Base-by-base conservation (phyloP, 768 basidiomycete species). In the Rhizopogon vinicolor region DNA sequence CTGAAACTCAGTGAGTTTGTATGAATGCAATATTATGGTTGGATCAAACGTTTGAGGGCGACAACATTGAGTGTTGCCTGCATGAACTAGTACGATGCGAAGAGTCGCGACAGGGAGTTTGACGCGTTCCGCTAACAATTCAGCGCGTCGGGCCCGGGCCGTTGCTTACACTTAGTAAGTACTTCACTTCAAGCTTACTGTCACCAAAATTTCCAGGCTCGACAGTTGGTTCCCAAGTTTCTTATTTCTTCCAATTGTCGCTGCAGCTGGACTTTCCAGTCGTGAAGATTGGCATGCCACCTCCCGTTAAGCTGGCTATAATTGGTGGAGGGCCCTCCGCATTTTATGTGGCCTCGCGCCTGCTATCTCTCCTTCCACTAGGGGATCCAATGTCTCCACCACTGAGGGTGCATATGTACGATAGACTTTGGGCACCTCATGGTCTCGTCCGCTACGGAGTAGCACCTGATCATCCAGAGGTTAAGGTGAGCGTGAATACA, bases 401-500 rank as follows among this genome's bases (percentile, higher is more conserved):
- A 35, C 65, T 83, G n/a, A 70, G 74, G 50, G 81, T 98, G 13
- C 93, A 98, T 67, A 72, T 99, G 65, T 99, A 85, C 67, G 96
- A 99, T 73, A 80, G 92, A 35, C 78, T 96, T 10, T 98, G 95
- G 82, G 86, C 93, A 29, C 96, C 96, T 10, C 91, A 97, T 66
- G 97, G 97, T 0, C 79, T 98, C 1, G 94, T 97, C 3, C 78
- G 97, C 44, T 99, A 95, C 65, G 95, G 97, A 0, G 95, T 99
- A 13, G 96, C 97, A 10, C 96, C 96, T 43, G 96, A 98, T 74
- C 96, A 98, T 70, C 93, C 97, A 9, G 96, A 98, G 75, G 95
- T 98, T 70, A 99, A 98, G 83, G 96, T 63, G 51, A 52, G 57
- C 41, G 33, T 43, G 16, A 31, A 14, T 53, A 25, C 45, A 44